These are phyloP conservation scores for Fusarium avenaceum DNA, from an alignment of 2,329 filamentous ascomycete genomes.

Conservation along the genomic window DNA sequence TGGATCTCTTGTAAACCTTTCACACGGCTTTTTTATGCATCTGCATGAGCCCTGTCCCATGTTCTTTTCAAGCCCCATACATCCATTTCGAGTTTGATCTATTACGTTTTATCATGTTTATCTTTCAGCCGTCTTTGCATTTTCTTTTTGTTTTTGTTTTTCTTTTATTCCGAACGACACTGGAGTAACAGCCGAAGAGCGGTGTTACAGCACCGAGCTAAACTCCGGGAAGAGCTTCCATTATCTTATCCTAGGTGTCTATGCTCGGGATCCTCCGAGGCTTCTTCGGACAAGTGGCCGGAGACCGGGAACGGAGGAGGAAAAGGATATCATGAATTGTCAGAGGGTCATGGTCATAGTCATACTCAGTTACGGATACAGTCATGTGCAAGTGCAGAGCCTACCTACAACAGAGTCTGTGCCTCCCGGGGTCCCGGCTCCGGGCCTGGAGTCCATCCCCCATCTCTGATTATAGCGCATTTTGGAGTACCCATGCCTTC, in stretches of 20 bases:
- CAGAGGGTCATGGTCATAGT: neutral
- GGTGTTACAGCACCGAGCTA: slow-evolving; percentile 28
- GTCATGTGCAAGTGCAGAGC: slow-evolving; percentile 20
- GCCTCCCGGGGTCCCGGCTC: slow-evolving; percentile 45
- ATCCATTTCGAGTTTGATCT: slow-evolving; percentile 12
- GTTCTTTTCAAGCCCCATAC: slow-evolving; percentile 10
- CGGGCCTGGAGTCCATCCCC: slow-evolving; percentile 31
- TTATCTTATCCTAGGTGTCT: neutral
- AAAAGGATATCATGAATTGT: slow-evolving; percentile 15
- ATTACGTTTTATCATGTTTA: slow-evolving; percentile 20
- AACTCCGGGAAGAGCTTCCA: slow-evolving; percentile 15
- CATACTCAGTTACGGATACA: neutral
- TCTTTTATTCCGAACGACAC: neutral
- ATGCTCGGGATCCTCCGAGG: slow-evolving; percentile 27
- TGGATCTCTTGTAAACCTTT: slow-evolving; percentile 37
- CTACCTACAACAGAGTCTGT: neutral
- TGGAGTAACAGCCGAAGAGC: slow-evolving; percentile 29
- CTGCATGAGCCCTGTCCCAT: slow-evolving; percentile 22
- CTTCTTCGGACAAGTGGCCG: slow-evolving; percentile 30
- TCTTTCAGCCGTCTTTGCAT: slow-evolving; percentile 22
- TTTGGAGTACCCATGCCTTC: slow-evolving; percentile 37
- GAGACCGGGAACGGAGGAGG: slow-evolving; percentile 4
- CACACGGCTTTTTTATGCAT: slow-evolving; percentile 15
- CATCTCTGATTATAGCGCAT: slow-evolving; percentile 11
- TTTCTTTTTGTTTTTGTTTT: neutral